These are phyloP conservation scores for Yarrowia sp. DNA, from an alignment of 805 yeast species.

Conservation along the genomic window DNA sequence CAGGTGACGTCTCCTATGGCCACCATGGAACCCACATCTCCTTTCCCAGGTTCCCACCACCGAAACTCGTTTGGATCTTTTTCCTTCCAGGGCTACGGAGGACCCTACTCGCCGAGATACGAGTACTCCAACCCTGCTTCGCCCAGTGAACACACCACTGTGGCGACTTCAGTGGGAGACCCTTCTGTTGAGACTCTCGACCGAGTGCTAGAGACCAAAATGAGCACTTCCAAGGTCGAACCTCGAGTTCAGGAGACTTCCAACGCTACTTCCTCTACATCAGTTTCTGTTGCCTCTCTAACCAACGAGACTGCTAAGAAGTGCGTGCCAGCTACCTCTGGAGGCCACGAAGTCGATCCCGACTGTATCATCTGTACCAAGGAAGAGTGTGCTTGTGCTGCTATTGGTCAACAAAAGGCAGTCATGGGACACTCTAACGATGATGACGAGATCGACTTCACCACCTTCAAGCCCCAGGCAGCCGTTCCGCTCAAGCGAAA, in stretches of 20 bases:
- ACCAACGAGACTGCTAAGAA: background rate
- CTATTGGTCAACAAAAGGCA: conserved; percentile 35
- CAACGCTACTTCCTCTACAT: background rate
- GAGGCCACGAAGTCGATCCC: conserved; percentile 30
- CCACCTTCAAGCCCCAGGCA: conserved; percentile 14
- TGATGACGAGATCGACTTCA: conserved; percentile 14
- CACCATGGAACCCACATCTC: conserved; percentile 20
- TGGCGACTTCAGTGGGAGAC: conserved; percentile 27
- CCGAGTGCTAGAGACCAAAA: conserved; percentile 35
- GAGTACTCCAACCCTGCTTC: conserved; percentile 18
- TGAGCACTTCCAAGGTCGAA: background rate
- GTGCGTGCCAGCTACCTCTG: background rate
- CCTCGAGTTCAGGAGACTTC: background rate
- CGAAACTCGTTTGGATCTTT: conserved; percentile 14
- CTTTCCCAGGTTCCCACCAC: background rate
- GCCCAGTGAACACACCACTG: conserved; percentile 22
- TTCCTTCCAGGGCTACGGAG: conserved; percentile 22
- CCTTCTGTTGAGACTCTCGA: conserved; percentile 37
- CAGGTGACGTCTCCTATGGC: conserved; percentile 45
- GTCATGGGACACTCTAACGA: conserved; percentile 8
- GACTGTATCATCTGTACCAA: conserved; percentile 66
- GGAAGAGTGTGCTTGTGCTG: conserved; percentile 65
- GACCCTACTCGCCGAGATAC: conserved; percentile 6
- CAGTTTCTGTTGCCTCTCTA: background rate
- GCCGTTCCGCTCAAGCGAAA: conserved; percentile 11